Percentiles rank a stretch among this genome's conserved stretches.
Evolutionary conservation across 1,284 basidiomycete species (phyloP).

Genomic region (Xerocomus amazonicus): DNA sequence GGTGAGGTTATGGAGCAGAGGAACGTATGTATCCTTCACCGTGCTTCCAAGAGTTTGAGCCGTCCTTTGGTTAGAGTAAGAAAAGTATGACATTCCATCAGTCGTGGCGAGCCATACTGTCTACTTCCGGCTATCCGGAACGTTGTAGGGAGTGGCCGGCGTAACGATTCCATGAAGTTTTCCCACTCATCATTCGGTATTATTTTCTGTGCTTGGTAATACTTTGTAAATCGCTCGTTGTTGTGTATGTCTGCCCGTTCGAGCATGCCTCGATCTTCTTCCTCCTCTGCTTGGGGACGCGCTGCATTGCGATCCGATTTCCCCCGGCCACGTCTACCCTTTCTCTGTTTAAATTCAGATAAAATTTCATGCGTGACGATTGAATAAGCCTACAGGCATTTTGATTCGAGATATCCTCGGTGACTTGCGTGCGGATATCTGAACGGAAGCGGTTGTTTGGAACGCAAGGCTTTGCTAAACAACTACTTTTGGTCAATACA

Average conservation of each 20-base stretch:
- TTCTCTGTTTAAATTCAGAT: slow-evolving; percentile 12
- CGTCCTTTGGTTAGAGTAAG: slow-evolving; percentile 20
- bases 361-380: not conserved
- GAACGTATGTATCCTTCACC: slow-evolving; percentile 67
- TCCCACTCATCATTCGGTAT: slow-evolving; percentile 79
- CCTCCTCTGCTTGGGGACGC: slow-evolving; percentile 7
- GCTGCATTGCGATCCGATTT: slow-evolving; percentile 5
- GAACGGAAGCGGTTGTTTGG: slow-evolving; percentile 28
- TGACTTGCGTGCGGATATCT: not conserved
- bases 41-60: slow-evolving; percentile 25
- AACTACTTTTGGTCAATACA: slow-evolving; percentile 25
- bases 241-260: slow-evolving; percentile 64
- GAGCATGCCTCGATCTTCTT: slow-evolving; percentile 41
- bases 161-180: slow-evolving; percentile 64
- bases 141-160: slow-evolving; percentile 84
- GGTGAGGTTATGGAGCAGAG: slow-evolving; percentile 67
- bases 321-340: slow-evolving; percentile 7
- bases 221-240: slow-evolving; percentile 70
- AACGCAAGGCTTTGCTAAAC: slow-evolving; percentile 34
- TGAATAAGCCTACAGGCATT: slow-evolving; percentile 20
- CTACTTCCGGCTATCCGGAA: slow-evolving; percentile 90
- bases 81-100: not conserved
- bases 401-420: not conserved
- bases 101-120: slow-evolving; percentile 50
- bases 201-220: slow-evolving; percentile 77